phyloP scores from a whole-genome alignment of 2,329 filamentous ascomycete genomes.

The Diaporthe nobilis region DNA sequence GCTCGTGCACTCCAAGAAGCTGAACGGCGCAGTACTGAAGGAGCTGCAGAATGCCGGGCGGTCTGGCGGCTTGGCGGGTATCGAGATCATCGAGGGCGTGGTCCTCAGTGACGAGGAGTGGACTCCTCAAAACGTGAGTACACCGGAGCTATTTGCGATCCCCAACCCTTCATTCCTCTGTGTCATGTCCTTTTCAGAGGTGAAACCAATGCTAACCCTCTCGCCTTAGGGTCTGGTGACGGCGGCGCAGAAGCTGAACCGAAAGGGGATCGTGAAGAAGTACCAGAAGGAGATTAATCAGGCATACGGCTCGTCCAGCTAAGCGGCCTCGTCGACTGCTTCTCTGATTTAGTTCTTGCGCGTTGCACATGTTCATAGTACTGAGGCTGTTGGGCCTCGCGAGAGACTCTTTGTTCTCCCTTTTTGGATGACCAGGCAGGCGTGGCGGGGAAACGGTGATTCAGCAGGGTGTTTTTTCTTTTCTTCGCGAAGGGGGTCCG shows the following conservation, averaged over 20 bases:
- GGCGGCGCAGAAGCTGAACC: constrained; percentile 80
- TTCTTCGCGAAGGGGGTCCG: not conserved
- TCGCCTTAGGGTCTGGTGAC: constrained; percentile 71
- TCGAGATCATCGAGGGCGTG: constrained; percentile 80
- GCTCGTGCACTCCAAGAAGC: constrained; percentile 76
- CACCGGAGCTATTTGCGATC: not conserved
- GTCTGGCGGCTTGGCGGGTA: constrained; percentile 73
- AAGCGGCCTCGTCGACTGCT: constrained; percentile 1
- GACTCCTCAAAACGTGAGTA: constrained; percentile 80
- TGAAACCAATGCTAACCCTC: constrained; percentile 47
- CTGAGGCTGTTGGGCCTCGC: constrained; percentile 2
- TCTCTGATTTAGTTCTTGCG: not conserved
- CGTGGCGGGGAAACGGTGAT: not conserved
- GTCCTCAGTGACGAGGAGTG: constrained; percentile 81
- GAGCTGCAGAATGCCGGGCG: constrained; percentile 74
- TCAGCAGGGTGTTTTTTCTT: constrained; percentile 15
- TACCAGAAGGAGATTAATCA: constrained; percentile 73
- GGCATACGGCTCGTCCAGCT: constrained; percentile 64
- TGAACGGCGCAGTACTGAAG: constrained; percentile 73
- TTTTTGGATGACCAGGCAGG: constrained; percentile 21
- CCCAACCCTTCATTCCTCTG: not conserved
- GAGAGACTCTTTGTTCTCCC: not conserved
- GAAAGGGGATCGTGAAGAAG: constrained; percentile 74
- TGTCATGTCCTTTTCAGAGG: not conserved
- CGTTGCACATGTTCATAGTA: constrained; percentile 28